These are phyloP conservation scores for Hortiboletus flavorubellus DNA, from an alignment of 768 basidiomycete genomes.

Conservation along the genomic window DNA sequence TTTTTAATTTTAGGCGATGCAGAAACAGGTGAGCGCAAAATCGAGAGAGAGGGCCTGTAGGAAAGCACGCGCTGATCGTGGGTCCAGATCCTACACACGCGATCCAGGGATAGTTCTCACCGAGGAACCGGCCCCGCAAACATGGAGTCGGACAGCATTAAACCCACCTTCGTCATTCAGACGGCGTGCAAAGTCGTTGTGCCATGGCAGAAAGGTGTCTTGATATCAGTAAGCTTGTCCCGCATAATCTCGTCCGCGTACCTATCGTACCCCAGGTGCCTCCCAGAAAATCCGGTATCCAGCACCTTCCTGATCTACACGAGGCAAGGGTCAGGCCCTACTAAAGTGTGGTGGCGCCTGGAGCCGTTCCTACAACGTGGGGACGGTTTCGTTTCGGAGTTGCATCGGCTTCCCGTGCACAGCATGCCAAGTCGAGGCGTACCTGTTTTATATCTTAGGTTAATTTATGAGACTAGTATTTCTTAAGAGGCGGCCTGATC, in stretches of 20 bases:
- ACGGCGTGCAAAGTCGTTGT: slow-evolving; percentile 22
- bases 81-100: slow-evolving; percentile 16
- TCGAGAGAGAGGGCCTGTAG: slow-evolving; percentile 12
- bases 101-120: slow-evolving; percentile 13
- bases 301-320: slow-evolving; percentile 12
- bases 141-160: slow-evolving; percentile 3
- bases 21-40: slow-evolving; percentile 15
- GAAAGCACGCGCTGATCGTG: slow-evolving; percentile 26
- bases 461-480: slow-evolving; percentile 3
- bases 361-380: slow-evolving; percentile 7
- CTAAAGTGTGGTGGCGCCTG: slow-evolving; percentile 8
- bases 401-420: slow-evolving; percentile 2
- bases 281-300: slow-evolving; percentile 13
- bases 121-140: slow-evolving; percentile 1
- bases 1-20: slow-evolving; percentile 25
- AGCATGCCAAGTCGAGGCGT: neutral
- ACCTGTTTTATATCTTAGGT: slow-evolving; percentile 1
- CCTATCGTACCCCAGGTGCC: slow-evolving; percentile 23
- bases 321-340: slow-evolving; percentile 15
- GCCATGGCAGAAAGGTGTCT: slow-evolving; percentile 16
- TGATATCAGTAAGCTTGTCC: slow-evolving; percentile 19
- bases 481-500: slow-evolving; percentile 5
- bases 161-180: slow-evolving; percentile 22
- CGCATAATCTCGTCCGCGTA: neutral
- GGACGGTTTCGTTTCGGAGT: slow-evolving; percentile 8